Percentiles rank a stretch among this genome's conserved stretches.
Evolutionary conservation across 495 filamentous ascomycete species (phyloP).

Genomic region (Neurospora sp.): DNA sequence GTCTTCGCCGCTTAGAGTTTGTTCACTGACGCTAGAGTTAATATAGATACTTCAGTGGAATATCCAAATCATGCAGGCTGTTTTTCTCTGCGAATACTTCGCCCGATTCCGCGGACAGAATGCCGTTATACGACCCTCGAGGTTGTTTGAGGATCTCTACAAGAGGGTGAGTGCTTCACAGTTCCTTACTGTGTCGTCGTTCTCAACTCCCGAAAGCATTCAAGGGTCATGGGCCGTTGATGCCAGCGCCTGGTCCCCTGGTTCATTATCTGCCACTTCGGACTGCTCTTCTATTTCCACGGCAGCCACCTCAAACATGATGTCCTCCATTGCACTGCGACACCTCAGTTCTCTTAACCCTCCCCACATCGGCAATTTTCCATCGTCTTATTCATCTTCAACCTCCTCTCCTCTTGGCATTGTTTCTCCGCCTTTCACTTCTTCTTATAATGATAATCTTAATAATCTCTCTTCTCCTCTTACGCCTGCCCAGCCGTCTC

Average conservation of each 20-base stretch:
- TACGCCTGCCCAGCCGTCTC: slow-evolving; percentile 2
- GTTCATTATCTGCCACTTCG: slow-evolving; percentile 20
- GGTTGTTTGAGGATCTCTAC: slow-evolving; percentile 41
- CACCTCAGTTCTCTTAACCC: slow-evolving; percentile 11
- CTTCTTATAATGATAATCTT: slow-evolving; percentile 10
- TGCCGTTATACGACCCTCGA: slow-evolving; percentile 31
- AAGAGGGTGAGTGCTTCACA: slow-evolving; percentile 37
- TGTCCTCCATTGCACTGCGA: slow-evolving; percentile 12
- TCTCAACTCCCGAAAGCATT: slow-evolving; percentile 13
- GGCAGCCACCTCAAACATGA: slow-evolving; percentile 12
- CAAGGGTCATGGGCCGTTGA: slow-evolving; percentile 22
- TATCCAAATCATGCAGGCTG: slow-evolving; percentile 43
- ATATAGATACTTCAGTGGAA: slow-evolving; percentile 32
- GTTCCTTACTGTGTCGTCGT: slow-evolving; percentile 20
- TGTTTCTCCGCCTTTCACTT: slow-evolving; percentile 2
- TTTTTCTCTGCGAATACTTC: slow-evolving; percentile 46
- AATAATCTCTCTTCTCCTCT: slow-evolving; percentile 10
- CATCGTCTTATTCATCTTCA: slow-evolving; percentile 13
- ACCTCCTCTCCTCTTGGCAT: slow-evolving; percentile 11
- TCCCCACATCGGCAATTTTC: slow-evolving; percentile 15
- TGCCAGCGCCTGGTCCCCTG: slow-evolving; percentile 26
- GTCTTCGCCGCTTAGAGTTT: not conserved
- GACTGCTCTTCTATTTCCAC: slow-evolving; percentile 22
- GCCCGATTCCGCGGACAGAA: slow-evolving; percentile 42
- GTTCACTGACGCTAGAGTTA: not conserved